Conservation (phyloP, 2,329 filamentous ascomycete genomes). For the Exophiala viscosa region DNA sequence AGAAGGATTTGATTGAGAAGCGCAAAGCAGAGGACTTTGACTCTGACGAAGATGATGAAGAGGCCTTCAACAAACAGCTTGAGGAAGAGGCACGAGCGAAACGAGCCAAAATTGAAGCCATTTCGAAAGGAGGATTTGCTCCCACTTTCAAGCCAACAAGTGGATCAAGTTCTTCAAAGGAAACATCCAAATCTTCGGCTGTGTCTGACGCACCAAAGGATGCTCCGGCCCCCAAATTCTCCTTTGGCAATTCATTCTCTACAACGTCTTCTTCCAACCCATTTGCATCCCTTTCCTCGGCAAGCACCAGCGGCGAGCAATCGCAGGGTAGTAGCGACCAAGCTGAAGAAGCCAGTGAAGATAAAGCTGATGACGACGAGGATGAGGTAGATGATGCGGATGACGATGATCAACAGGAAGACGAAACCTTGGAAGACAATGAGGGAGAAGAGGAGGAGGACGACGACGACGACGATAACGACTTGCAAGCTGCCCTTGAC, state of each 20-base stretch:
- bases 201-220: constrained; percentile 23
- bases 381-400: constrained; percentile 19
- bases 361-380: constrained; percentile 12
- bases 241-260: constrained; percentile 3
- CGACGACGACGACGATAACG: constrained; percentile 21
- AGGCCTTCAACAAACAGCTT: constrained; percentile 46
- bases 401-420: constrained; percentile 16
- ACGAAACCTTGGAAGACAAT: constrained; percentile 10
- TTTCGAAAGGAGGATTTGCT: constrained; percentile 32
- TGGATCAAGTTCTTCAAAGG: constrained; percentile 5
- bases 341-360: constrained; percentile 19
- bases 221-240: constrained; percentile 8
- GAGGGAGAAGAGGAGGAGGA: constrained; percentile 16
- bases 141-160: constrained; percentile 21
- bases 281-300: constrained; percentile 12
- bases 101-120: constrained; percentile 39
- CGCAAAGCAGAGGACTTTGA: constrained; percentile 51
- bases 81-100: constrained; percentile 46
- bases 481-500: constrained; percentile 20
- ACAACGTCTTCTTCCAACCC: constrained; percentile 15
- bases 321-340: constrained; percentile 14
- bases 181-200: constrained; percentile 32
- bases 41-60: constrained; percentile 51
- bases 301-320: neutral
- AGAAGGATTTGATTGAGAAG: constrained; percentile 45